These are phyloP conservation scores for Cryptosporidium baileyi DNA, from an alignment of 169 alveolate species.

Conservation along the genomic window DNA sequence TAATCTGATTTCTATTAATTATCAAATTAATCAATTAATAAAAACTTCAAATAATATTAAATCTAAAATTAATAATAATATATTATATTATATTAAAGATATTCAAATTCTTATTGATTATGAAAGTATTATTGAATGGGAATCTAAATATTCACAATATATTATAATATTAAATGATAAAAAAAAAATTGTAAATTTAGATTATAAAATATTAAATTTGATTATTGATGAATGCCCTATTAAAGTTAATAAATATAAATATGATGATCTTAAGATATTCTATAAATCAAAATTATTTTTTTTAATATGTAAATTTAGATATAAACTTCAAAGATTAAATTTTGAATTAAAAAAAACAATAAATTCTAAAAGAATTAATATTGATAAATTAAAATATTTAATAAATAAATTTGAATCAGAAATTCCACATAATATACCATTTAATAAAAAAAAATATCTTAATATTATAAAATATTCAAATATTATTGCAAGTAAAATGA, in stretches of 20 bases:
- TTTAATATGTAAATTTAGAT: no score
- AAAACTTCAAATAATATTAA: neutral
- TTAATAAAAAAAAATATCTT: neutral
- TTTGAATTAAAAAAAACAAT: neutral
- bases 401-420: neutral
- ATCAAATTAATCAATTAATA: neutral
- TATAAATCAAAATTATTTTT: no score
- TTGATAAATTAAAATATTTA: conserved; percentile 22
- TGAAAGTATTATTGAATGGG: neutral
- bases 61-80: neutral
- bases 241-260: no score
- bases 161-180: no score
- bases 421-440: neutral
- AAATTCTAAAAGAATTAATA: neutral
- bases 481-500: neutral
- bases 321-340: conserved; percentile 1
- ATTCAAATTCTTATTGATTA: neutral
- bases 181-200: no score
- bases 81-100: neutral
- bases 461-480: neutral
- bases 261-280: no score
- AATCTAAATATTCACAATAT: neutral
- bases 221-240: no score
- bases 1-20: neutral
- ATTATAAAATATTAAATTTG: no score